phyloP scores from a whole-genome alignment of 2,329 filamentous ascomycete genomes.

The Xylaria hypoxylon region DNA sequence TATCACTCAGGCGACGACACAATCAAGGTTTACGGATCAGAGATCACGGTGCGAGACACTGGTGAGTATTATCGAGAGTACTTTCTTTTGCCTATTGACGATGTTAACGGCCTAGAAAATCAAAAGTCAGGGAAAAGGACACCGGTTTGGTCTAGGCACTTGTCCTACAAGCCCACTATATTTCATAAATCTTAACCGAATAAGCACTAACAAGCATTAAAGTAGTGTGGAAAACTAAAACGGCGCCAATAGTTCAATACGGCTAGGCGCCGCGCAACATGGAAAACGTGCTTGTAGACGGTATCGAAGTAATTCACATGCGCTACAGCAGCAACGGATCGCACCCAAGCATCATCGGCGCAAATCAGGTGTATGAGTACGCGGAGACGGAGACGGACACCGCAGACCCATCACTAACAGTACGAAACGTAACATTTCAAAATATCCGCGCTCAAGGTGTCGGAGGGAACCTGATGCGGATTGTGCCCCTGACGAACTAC shows the following conservation, averaged over 20 bases:
- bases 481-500: constrained; percentile 7
- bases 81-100: neutral
- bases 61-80: neutral
- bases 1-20: constrained; percentile 26
- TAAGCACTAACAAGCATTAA: too few relatives aligned
- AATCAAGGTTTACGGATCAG: constrained; percentile 23
- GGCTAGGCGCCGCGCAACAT: constrained; percentile 22
- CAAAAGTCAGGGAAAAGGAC: too few relatives aligned
- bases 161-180: too few relatives aligned
- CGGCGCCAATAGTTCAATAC: constrained; percentile 22
- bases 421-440: neutral
- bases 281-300: constrained; percentile 25
- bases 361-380: constrained; percentile 10
- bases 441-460: constrained; percentile 2
- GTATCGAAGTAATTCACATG: constrained; percentile 27
- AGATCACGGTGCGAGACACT: constrained; percentile 10
- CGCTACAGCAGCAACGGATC: constrained; percentile 31
- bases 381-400: constrained; percentile 3
- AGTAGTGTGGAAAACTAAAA: constrained; percentile 24
- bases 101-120: too few relatives aligned
- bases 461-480: neutral
- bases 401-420: neutral
- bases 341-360: constrained; percentile 26
- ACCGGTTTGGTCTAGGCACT: too few relatives aligned
- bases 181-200: too few relatives aligned